A percentile compares a stretch with the other conserved stretches of the same genome.
Evolutionary conservation across 257 asterid genomes (phyloP).

Genomic region (Rhazya stricta): DNA sequence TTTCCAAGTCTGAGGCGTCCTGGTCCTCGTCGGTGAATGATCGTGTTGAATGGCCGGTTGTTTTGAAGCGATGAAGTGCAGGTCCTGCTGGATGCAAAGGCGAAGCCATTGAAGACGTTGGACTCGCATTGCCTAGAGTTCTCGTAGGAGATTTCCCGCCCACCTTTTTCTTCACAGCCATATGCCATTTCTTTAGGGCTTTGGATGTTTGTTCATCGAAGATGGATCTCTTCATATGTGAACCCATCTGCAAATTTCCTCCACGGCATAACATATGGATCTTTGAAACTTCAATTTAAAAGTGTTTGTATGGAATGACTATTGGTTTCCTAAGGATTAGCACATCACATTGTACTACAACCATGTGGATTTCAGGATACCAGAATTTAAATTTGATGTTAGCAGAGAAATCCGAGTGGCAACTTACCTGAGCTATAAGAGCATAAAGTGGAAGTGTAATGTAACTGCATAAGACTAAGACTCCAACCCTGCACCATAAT

Average conservation of each 20-base stretch:
- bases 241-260: conserved; percentile 59
- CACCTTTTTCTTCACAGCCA: conserved; percentile 73
- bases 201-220: conserved; percentile 89
- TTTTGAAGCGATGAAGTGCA: conserved; percentile 62
- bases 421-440: conserved; percentile 72
- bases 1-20: conserved; percentile 50
- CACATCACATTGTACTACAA: background rate
- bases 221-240: conserved; percentile 76
- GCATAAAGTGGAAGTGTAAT: conserved; percentile 88
- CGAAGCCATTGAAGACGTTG: conserved; percentile 53
- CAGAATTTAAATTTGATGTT: background rate
- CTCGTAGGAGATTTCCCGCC: conserved; percentile 53
- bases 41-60: conserved; percentile 55
- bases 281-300: background rate
- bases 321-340: background rate
- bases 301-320: background rate
- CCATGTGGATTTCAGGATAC: background rate
- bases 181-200: conserved; percentile 89
- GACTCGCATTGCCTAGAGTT: conserved; percentile 55
- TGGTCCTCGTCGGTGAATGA: conserved; percentile 32
- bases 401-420: background rate
- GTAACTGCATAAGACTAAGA: conserved; percentile 75
- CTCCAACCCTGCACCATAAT: conserved; percentile 45
- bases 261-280: background rate
- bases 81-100: conserved; percentile 49